Conservation (phyloP, 805 yeast species). For the Sugiyamaella marilandica region DNA sequence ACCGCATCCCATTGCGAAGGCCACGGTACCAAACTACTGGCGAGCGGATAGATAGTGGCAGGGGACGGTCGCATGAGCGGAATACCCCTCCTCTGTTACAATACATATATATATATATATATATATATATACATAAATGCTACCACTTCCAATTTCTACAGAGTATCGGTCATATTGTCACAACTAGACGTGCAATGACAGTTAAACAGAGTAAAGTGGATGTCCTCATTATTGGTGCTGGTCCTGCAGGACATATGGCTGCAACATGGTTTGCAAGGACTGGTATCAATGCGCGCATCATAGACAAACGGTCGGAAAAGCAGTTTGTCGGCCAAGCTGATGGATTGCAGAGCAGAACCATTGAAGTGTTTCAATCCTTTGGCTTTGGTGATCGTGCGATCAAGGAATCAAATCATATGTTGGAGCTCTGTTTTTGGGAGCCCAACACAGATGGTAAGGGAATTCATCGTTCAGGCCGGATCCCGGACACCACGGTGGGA, state of each 20-base stretch:
- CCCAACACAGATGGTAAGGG: conserved; percentile 27
- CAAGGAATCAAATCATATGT: conserved; percentile 29
- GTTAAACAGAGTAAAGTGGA: conserved; percentile 22
- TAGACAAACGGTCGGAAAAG: conserved; percentile 32
- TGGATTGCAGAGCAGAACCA: conserved; percentile 33
- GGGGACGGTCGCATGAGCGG: too few species aligned
- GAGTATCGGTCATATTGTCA: too few species aligned
- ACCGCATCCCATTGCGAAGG: too few species aligned
- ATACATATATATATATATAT: too few species aligned
- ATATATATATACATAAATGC: too few species aligned
- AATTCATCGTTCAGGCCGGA: conserved; percentile 27
- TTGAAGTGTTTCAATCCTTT: conserved; percentile 31
- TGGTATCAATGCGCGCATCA: conserved; percentile 30
- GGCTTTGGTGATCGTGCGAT: conserved; percentile 29
- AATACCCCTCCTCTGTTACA: too few species aligned
- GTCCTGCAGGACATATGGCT: conserved; percentile 38
- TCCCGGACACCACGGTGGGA: conserved; percentile 30
- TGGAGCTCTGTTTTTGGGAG: conserved; percentile 34
- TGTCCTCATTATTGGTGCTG: conserved; percentile 37
- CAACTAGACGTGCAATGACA: neutral
- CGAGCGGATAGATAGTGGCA: too few species aligned
- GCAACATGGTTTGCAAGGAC: conserved; percentile 32
- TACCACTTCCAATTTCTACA: too few species aligned
- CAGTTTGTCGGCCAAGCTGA: conserved; percentile 36
- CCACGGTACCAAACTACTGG: too few species aligned